Base-by-base conservation (phyloP, 495 filamentous ascomycete species). In the Hypoxylon fragiforme region DNA sequence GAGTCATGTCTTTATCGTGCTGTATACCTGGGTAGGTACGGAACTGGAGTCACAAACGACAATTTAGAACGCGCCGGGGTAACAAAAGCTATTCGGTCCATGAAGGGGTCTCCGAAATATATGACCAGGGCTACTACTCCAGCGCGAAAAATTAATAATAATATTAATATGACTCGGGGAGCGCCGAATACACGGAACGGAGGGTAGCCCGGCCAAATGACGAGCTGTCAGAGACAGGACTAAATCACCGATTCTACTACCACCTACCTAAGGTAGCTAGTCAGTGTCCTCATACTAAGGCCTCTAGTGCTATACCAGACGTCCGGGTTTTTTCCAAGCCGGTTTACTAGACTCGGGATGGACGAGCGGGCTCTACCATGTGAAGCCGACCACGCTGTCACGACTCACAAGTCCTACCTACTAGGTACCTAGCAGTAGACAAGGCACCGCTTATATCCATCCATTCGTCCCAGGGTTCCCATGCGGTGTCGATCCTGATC, bases 151-250 rank as follows among this genome's bases (percentile, higher is more conserved):
- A n/a, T n/a, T n/a, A n/a, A n/a, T n/a, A n/a, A 5, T 18, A 28
- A 19, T 8, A 38, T 7, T 21, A 9, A 4, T 42, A 61, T 52
- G 57, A 48, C 57, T 61, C 57, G 57, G 48, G 37, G 8, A n/a
- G 9, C 8, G 14, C 31, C 51, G 57, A 40, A 3, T 11, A 38
- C 13, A 52, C 48, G 44, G 46, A 24, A 39, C 18, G 47, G 43
- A 39, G 18, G 22, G 15, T 21, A 20, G 22, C 39, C 56, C 50
- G 13, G 41, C 12, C 13, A 37, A 37, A 24, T 40, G 7, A 35
- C 20, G 39, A 16, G 42, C 46, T 55, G 50, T 39, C 57, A 43
- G n/a, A n/a, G n/a, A n/a, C n/a, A n/a, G n/a, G n/a, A n/a, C n/a
- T n/a, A 41, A 28, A 41, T 0, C 3, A 13, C n/a, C 4, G 22